Percentiles rank a stretch among this genome's conserved stretches.
Evolutionary conservation across 1,139 yeast species (phyloP).

Genomic region (Geotrichum bryndzae): DNA sequence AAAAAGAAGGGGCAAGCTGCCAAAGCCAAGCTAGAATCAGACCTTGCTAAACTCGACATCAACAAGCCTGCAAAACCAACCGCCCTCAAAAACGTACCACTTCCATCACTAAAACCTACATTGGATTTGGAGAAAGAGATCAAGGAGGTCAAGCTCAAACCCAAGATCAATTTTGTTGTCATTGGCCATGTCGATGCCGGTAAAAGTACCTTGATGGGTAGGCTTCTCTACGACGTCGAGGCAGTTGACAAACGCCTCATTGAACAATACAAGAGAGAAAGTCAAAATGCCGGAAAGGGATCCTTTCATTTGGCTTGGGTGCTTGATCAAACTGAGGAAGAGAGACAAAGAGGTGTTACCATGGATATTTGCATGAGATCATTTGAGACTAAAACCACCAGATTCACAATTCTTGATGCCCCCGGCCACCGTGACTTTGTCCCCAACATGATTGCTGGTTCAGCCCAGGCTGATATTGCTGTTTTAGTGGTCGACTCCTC

Average conservation of each 20-base stretch:
- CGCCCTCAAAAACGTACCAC: not conserved
- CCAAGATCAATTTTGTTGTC: slow-evolving; percentile 50
- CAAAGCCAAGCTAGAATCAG: not conserved
- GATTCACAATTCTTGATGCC: slow-evolving; percentile 89
- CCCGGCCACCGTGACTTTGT: slow-evolving; percentile 98
- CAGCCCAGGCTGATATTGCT: slow-evolving; percentile 73
- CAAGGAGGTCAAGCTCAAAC: slow-evolving; percentile 2
- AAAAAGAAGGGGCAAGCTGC: slow-evolving; percentile 2
- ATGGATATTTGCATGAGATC: slow-evolving; percentile 84
- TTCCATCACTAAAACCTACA: slow-evolving; percentile 10
- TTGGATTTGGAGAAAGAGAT: slow-evolving; percentile 11
- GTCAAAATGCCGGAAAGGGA: slow-evolving; percentile 77
- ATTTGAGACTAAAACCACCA: slow-evolving; percentile 59
- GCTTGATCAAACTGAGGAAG: slow-evolving; percentile 92
- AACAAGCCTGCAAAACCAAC: not conserved
- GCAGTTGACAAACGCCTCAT: slow-evolving; percentile 73
- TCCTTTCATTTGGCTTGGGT: slow-evolving; percentile 98
- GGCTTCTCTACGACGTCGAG: slow-evolving; percentile 74
- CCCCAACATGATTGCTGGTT: slow-evolving; percentile 98
- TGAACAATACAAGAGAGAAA: slow-evolving; percentile 71
- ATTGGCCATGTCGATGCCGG: slow-evolving; percentile 98
- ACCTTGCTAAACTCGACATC: not conserved
- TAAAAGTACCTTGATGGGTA: slow-evolving; percentile 89
- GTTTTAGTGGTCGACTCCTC: slow-evolving; percentile 72
- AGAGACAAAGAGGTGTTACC: slow-evolving; percentile 79